These are phyloP conservation scores for Collybia sordida DNA, from an alignment of 768 basidiomycete species.

Conservation along the genomic window DNA sequence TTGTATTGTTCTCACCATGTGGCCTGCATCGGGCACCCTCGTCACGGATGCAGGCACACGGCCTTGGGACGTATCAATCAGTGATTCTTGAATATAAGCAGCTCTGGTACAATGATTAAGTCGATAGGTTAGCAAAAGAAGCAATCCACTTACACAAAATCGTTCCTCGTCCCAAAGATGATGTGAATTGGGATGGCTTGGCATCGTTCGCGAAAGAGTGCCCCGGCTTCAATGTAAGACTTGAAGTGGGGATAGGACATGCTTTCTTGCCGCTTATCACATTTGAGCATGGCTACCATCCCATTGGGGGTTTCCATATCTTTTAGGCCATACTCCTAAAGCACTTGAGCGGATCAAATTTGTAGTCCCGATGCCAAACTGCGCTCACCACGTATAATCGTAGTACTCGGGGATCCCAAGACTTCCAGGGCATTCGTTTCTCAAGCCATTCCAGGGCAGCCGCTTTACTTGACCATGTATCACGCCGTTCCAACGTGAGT, in stretches of 20 bases:
- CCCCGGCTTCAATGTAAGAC: conserved; percentile 14
- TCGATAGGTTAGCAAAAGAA: background rate
- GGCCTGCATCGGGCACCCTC: conserved; percentile 22
- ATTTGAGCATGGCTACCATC: conserved; percentile 6
- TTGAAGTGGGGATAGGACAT: conserved; percentile 14
- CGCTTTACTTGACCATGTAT: conserved; percentile 22
- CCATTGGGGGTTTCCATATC: conserved; percentile 3
- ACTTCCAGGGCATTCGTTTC: conserved; percentile 25
- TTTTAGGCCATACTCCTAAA: conserved; percentile 15
- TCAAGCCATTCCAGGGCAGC: conserved; percentile 24
- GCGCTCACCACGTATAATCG: conserved; percentile 23
- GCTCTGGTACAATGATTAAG: conserved; percentile 14
- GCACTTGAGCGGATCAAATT: background rate
- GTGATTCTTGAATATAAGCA: conserved; percentile 22
- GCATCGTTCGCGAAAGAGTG: conserved; percentile 11
- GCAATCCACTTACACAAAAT: conserved; percentile 15
- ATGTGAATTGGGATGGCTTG: conserved; percentile 14
- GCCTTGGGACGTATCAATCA: conserved; percentile 19
- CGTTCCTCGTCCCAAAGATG: conserved; percentile 15
- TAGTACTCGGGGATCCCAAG: conserved; percentile 28
- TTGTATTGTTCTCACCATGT: conserved; percentile 20
- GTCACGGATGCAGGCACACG: conserved; percentile 24
- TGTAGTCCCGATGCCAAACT: background rate
- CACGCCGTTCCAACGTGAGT: conserved; percentile 20
- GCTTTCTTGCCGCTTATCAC: conserved; percentile 14